A percentile compares a stretch with the other conserved stretches of the same genome.
phyloP scores from a whole-genome alignment of 345 rosid genomes.

The Corymbia maculata region DNA sequence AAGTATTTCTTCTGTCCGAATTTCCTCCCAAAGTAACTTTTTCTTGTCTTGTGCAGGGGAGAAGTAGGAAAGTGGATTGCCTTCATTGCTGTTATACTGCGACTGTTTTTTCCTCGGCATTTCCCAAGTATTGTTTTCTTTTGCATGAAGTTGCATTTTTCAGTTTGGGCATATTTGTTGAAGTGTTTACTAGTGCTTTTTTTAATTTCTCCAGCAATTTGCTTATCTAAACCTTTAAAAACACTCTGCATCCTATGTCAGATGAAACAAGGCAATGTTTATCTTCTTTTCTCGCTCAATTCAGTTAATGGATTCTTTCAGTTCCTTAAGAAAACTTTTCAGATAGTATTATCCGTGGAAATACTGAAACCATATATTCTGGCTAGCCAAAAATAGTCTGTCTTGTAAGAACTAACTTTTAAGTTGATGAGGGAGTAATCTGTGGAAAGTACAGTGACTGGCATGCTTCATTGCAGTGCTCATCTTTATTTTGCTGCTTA shows the following conservation, averaged over 20 bases:
- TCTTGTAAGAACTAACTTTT: not conserved
- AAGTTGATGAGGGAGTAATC: not conserved
- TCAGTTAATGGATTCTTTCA: not conserved
- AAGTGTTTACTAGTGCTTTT: not conserved
- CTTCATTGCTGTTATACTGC: conserved; percentile 54
- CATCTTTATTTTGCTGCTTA: not conserved
- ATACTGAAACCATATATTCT: not conserved
- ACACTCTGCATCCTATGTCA: not conserved
- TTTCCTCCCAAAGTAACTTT: not conserved
- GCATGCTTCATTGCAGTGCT: not conserved
- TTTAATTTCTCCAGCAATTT: not conserved
- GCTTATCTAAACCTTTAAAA: not conserved
- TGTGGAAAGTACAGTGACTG: not conserved
- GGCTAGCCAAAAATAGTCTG: not conserved
- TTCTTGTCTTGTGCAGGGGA: conserved; percentile 38
- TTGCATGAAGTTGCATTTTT: not conserved
- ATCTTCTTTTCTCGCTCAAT: not conserved
- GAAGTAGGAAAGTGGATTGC: conserved; percentile 95
- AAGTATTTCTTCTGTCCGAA: not conserved
- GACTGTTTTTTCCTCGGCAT: conserved; percentile 70
- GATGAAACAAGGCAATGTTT: not conserved
- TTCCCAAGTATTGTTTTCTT: conserved; percentile 54
- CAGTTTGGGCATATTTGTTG: not conserved
- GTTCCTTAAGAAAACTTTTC: not conserved
- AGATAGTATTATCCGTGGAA: not conserved